Evolutionary conservation across 352 stramenopile species (phyloP).

Genomic region (Phytophthora palmivora): DNA sequence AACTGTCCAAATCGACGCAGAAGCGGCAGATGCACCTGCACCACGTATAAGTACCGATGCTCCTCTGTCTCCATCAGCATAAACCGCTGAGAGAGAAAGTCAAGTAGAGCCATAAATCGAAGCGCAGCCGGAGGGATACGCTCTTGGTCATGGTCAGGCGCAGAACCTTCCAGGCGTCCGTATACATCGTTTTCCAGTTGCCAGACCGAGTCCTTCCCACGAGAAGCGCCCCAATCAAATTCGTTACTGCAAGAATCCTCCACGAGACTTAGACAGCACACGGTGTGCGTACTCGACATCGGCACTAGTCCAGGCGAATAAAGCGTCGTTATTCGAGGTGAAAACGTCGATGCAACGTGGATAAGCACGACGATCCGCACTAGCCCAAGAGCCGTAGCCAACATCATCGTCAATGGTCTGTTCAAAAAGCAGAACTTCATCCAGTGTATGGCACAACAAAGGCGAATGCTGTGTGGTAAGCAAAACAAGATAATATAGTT

Average conservation of each 20-base stretch:
- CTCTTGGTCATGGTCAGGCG: conserved; percentile 12
- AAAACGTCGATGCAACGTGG: conserved; percentile 72
- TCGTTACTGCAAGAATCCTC: conserved; percentile 5
- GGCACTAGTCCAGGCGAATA: conserved; percentile 74
- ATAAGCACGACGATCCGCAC: conserved; percentile 45
- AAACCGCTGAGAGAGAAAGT: conserved; percentile 77
- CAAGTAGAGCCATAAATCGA: conserved; percentile 58
- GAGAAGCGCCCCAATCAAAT: conserved; percentile 10
- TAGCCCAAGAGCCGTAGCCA: conserved; percentile 63
- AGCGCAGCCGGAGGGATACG: conserved; percentile 39
- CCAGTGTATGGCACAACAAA: conserved; percentile 74
- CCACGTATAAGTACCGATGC: conserved; percentile 81
- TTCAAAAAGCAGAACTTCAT: conserved; percentile 83
- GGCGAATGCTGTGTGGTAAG: conserved; percentile 26
- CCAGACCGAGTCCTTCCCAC: conserved; percentile 23
- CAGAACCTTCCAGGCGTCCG: background rate
- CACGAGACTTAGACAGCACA: conserved; percentile 39
- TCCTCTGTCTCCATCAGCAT: conserved; percentile 66
- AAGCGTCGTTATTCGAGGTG: conserved; percentile 48
- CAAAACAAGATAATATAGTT: background rate
- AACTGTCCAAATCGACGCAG: conserved; percentile 45
- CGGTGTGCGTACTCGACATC: conserved; percentile 64
- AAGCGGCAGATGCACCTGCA: conserved; percentile 69
- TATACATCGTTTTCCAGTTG: conserved; percentile 21
- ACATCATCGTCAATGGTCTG: conserved; percentile 66